Base-by-base conservation (phyloP, 2,329 filamentous ascomycete genomes). In the Aspergillus costaricaensis region DNA sequence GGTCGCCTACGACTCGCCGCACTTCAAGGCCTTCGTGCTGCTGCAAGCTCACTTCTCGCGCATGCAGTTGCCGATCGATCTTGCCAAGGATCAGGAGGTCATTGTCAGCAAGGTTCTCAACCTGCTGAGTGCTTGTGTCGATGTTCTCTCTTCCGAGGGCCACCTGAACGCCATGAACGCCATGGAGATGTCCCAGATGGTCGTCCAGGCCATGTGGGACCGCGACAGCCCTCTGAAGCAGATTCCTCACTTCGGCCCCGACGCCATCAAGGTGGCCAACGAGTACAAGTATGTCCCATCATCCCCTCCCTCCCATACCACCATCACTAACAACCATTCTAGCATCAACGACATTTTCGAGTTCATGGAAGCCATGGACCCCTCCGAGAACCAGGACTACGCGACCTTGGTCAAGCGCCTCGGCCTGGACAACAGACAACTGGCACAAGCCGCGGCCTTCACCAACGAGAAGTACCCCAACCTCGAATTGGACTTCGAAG, bases 111-210 rank as follows among this genome's bases (percentile, higher is more conserved):
- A 95, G 78, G 87, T 96, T 1, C 83, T 98, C 58, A 92, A 91
- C 71, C 85, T 99, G 10, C 85, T 99, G 50, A 96, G 91, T 74
- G 94, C 95, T 21, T 91, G 90, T 70, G 95, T 98, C 21, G 95
- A 99, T 74, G 92, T 99, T 15, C 85, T 99, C 38, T 96, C 92
- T 9, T 97, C 93, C 0, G 93, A 99, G 70, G 95, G 94, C 14
- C 92, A 97, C 70, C 84, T 99, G 63, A 99, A 99, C 73, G 94
- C 95, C 62, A 96, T 97, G 89, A 93, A 90, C 70, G 95, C 95
- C 27, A 99, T 99, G 94, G 95, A 99, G 76, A 92, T 99, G 86
- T 96, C 91, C 12, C 95, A 99, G 74, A 99, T 99, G 95, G 91
- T 96, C 56, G 93, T 99, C 3, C 95, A 99, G 79, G 93, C 90